phyloP scores from a whole-genome alignment of 1,139 yeast genomes.

The Taphrina flavorubra region DNA sequence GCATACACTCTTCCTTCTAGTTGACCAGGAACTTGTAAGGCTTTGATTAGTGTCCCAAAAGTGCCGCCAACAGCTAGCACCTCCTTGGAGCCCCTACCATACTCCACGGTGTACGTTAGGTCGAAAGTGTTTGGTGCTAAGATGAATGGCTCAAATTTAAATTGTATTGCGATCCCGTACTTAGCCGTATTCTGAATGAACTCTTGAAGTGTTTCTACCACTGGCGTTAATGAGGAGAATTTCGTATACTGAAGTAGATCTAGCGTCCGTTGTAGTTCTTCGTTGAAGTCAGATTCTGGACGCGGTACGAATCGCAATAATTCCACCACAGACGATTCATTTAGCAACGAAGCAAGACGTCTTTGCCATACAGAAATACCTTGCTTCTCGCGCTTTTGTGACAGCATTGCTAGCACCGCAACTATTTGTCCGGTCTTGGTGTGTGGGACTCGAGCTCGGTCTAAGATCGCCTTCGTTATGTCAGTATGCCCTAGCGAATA shows the following conservation, averaged over 20 bases:
- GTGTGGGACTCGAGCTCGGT: constrained; percentile 45
- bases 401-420: constrained; percentile 9
- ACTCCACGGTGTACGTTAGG: constrained; percentile 52
- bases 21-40: constrained; percentile 66
- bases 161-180: neutral
- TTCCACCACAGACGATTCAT: constrained; percentile 64
- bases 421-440: constrained; percentile 42
- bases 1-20: constrained; percentile 55
- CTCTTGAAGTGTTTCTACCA: neutral
- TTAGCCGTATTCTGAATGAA: neutral
- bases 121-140: constrained; percentile 1
- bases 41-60: constrained; percentile 77
- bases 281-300: neutral
- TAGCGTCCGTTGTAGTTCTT: neutral
- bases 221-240: neutral
- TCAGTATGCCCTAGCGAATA: constrained; percentile 67
- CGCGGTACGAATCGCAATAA: constrained; percentile 74
- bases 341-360: constrained; percentile 54
- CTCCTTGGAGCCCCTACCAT: constrained; percentile 62
- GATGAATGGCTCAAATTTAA: constrained; percentile 1
- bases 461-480: constrained; percentile 56
- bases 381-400: constrained; percentile 50
- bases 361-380: constrained; percentile 1
- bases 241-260: neutral
- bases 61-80: constrained; percentile 68